Evolutionary conservation across 371 early-diverging fungal genomes (phyloP).

Genomic region (Dichotomocladium elegans): DNA sequence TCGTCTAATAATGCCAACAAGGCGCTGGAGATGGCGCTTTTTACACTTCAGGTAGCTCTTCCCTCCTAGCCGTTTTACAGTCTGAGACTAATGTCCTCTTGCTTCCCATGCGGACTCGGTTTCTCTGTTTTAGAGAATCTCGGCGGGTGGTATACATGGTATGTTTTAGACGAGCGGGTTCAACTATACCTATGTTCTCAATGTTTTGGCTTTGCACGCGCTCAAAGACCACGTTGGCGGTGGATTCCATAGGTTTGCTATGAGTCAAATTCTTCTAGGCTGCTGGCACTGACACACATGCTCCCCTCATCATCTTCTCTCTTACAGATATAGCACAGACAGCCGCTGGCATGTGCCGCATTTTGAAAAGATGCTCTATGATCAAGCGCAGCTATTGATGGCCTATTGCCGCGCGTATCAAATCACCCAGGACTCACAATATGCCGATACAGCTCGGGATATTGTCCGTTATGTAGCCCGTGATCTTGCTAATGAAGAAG

Average conservation of each 20-base stretch:
- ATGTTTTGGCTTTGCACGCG: neutral
- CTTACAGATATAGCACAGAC: constrained; percentile 41
- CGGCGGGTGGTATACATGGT: constrained; percentile 64
- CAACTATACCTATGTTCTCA: no score
- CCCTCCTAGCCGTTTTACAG: no score
- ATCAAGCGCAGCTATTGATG: constrained; percentile 63
- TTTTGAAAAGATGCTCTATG: constrained; percentile 71
- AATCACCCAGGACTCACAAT: constrained; percentile 44
- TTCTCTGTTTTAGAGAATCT: constrained; percentile 30
- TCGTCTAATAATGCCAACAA: constrained; percentile 22
- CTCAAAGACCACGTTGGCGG: constrained; percentile 53
- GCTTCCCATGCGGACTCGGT: no score
- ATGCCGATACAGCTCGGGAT: constrained; percentile 46
- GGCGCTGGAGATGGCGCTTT: constrained; percentile 54
- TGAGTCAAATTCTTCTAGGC: neutral
- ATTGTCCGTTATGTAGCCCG: constrained; percentile 54
- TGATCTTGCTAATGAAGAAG: constrained; percentile 43
- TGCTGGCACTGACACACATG: constrained; percentile 7
- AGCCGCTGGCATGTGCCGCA: constrained; percentile 50
- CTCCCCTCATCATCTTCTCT: constrained; percentile 1
- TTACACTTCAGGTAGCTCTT: constrained; percentile 50
- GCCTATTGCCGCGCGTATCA: constrained; percentile 44
- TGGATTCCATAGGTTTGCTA: constrained; percentile 57
- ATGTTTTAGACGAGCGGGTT: no score
- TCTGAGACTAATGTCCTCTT: no score